Base-by-base conservation (phyloP, 371 early-diverging fungal species). In the Syncephalastrum monosporum region DNA sequence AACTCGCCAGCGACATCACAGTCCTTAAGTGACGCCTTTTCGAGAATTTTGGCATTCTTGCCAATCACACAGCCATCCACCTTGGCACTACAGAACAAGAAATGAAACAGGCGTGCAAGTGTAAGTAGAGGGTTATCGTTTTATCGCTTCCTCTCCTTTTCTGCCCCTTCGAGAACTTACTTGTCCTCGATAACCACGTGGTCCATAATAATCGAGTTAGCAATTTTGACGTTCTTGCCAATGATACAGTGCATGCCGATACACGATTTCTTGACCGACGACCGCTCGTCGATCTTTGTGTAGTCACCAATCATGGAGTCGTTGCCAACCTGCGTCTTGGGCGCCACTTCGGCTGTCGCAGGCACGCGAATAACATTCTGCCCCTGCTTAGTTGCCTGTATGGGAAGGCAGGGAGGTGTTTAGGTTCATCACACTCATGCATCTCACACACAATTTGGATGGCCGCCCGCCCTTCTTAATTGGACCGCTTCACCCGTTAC, bases 141-240 rank as follows among this genome's bases (percentile, higher is more conserved):
- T 48, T 33, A 43, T 41, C 38, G 7, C 38, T 33, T 33, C 38
- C 38, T 8, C 38, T 33, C 38, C 38, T 33, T 24, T 42, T 42
- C 50, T 17, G 49, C 46, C 53, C 45, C 33, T 51, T 41, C 15
- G 0, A 27, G 33, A 38, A 72, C 78, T 66, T 82, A 92, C 89
- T 82, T 80, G 68, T 95, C 94, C 47, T 87, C 91, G 51, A 95
- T 78, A 6, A 88, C 79, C n/a, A 91, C 91, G 63, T 95, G 83
- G 68, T 98, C 97, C 96, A 95, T 93, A 50, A 98, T 79, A 43
- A 98, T 87, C 16, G 92, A 92, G 68, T 93, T 94, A 53, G 83
- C 84, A 62, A 98, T 91, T 74, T 97, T 96, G 68, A 95, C 95
- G 56, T 93, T 91, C 70, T 90, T 92, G 49, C 98, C 98, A 72